Conservation (phyloP, 352 stramenopile genomes). For the Pythium rhizo-oryzae region DNA sequence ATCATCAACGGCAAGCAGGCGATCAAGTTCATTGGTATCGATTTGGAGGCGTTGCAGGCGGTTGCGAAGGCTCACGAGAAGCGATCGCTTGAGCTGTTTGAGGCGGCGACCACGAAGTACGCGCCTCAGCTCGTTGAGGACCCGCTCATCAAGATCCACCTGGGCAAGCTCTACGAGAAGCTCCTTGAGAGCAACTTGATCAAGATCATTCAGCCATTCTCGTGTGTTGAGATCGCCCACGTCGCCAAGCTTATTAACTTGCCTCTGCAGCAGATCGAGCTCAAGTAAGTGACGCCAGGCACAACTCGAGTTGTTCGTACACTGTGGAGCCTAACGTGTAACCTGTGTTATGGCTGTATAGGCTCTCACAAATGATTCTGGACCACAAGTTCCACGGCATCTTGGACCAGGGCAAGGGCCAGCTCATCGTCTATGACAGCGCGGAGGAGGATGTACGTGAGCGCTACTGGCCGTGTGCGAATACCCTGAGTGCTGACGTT, state of each 20-base stretch:
- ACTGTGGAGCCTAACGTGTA: background rate
- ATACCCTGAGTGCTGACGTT: background rate
- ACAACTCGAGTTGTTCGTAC: background rate
- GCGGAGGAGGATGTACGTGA: slow-evolving; percentile 89
- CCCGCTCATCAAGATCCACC: slow-evolving; percentile 92
- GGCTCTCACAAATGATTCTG: slow-evolving; percentile 99
- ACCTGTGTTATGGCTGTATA: slow-evolving; percentile 38
- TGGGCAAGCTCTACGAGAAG: slow-evolving; percentile 97
- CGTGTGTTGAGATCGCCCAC: slow-evolving; percentile 96
- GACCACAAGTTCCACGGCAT: slow-evolving; percentile 99
- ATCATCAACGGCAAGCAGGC: slow-evolving; percentile 96
- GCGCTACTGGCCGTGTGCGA: background rate
- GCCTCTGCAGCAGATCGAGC: slow-evolving; percentile 79
- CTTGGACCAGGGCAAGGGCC: slow-evolving; percentile 98
- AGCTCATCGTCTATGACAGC: slow-evolving; percentile 99
- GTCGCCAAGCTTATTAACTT: slow-evolving; percentile 98
- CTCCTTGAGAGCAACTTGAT: slow-evolving; percentile 99
- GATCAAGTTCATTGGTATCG: slow-evolving; percentile 96
- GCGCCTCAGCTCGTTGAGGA: slow-evolving; percentile 81
- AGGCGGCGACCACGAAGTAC: slow-evolving; percentile 91
- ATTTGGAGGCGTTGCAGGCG: slow-evolving; percentile 96
- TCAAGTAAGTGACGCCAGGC: slow-evolving; percentile 55
- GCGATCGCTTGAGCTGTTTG: slow-evolving; percentile 92
- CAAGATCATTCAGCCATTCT: slow-evolving; percentile 99
- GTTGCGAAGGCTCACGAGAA: slow-evolving; percentile 96